Evolutionary conservation across 2,329 filamentous ascomycete genomes (phyloP), one percentile per base, ranked within the genome.

Genomic region (Neobulgaria alba): DNA sequence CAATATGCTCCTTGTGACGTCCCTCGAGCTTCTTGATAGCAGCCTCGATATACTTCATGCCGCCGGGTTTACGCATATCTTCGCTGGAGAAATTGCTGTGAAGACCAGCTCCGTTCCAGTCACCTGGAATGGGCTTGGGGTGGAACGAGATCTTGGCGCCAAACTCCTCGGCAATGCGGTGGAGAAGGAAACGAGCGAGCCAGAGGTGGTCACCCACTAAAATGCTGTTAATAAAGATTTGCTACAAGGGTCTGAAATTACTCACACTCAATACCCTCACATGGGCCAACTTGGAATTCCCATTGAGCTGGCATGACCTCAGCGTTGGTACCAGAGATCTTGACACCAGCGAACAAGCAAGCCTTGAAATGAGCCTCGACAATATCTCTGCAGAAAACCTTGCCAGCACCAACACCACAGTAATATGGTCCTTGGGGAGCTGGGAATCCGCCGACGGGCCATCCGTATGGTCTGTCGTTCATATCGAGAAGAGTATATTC

Each of bases 301-400:
- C 90, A 96, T 68, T 95, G 90, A 46, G 85, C 88, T 50, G 88
- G 85, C 85, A 95, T 94, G 61, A 98, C 92, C 76, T 98, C 92
- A 53, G 92, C 92, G 67, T 98, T 98, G 71, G 92, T 96, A 61
- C 92, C 92, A 18, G 89, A 95, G 67, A 98, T 96, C 65, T 89
- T 81, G 68, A 98, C 75, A 46, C 84, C 82, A 46, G 90, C 79
- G 65, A 87, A 95, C 66, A 96, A 63, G 74, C 77, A 63, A 53
- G 82, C 82, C 69, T 86, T 86, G 81, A 87, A 89, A 72, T 94
- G 86, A 51, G 85, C 82, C 72, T 96, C 90, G 55, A 98, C 89
- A 49, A 98, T 90, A 63, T 98, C 90, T 72, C 90, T 83, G 80
- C 89, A 90, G 68, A 93, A 92, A 60, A 96, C 92, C 75, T 92